Evolutionary conservation across 2,329 filamentous ascomycete species (phyloP), one percentile per base, ranked within the genome.

Genomic region (Aspergillus aculeatus): DNA sequence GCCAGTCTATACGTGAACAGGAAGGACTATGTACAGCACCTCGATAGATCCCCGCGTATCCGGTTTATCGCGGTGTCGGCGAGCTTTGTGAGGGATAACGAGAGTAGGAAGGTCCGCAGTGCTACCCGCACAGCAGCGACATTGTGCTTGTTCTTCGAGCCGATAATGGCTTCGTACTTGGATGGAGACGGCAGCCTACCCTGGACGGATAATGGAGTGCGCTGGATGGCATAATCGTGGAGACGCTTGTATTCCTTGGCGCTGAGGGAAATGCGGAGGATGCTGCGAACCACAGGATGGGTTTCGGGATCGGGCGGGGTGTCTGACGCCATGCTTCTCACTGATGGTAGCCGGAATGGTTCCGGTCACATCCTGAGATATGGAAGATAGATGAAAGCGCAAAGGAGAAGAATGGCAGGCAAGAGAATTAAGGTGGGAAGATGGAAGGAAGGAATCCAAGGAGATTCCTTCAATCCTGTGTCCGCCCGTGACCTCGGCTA

Each of bases 181-280:
- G 77, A 74, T 5, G 84, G 84, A 19, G 78, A 74, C 14, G 80
- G 80, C 2, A 82, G 75, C 62, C 78, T 79, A 63, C 81, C 83
- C 78, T 85, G 77, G 70, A 89, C 75, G 69, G 83, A 76, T 79
- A 81, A 77, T 35, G 73, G 73, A 5, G 90, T 89, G 50, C 89
- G 86, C 62, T 90, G 92, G 54, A 95, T 83, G 56, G 96, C 84
- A 71, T 93, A 92, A 70, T 89, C 88, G 75, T 96, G 92, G 19
- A 97, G 84, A 1, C 89, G 80, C 66, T 91, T 88, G 76, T 97
- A 97, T 75, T 97, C 93, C 74, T 89, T 87, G 47, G 91, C 87
- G 72, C 93, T 92, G 56, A 88, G 76, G 59, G 90, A 95, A 77
- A 96, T 93, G 66, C 92, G 89, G 60, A 97, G 82, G 48, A 91